A percentile compares a stretch with the other conserved stretches of the same genome.
Evolutionary conservation across 1,139 yeast species (phyloP).

Genomic region (Kodamaea sp.): DNA sequence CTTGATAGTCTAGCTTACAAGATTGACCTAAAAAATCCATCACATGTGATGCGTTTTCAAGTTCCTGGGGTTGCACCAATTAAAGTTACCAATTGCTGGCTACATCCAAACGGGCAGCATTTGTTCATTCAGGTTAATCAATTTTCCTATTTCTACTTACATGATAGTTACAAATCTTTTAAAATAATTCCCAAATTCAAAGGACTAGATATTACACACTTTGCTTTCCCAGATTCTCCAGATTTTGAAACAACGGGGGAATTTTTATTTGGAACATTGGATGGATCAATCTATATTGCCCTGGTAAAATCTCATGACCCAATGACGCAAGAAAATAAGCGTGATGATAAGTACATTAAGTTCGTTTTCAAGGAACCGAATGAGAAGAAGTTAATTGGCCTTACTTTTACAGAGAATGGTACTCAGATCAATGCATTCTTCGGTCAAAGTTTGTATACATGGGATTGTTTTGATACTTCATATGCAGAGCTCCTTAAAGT

Average conservation of each 20-base stretch:
- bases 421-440: constrained; percentile 39
- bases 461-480: constrained; percentile 40
- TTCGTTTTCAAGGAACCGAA: constrained; percentile 26
- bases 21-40: constrained; percentile 42
- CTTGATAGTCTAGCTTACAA: constrained; percentile 23
- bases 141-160: constrained; percentile 31
- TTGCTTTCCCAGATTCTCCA: constrained; percentile 21
- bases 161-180: constrained; percentile 32
- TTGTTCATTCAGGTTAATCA: constrained; percentile 32
- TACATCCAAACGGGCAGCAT: constrained; percentile 41
- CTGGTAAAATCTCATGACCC: constrained; percentile 27
- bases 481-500: constrained; percentile 31
- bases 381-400: constrained; percentile 14
- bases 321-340: constrained; percentile 27
- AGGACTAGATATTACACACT: constrained; percentile 24
- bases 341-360: constrained; percentile 41
- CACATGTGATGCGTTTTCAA: constrained; percentile 31
- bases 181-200: constrained; percentile 37
- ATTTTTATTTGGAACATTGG: constrained; percentile 32
- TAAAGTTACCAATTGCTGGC: constrained; percentile 36
- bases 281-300: constrained; percentile 31
- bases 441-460: constrained; percentile 21
- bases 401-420: constrained; percentile 24
- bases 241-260: constrained; percentile 24
- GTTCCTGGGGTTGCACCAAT: constrained; percentile 22